Evolutionary conservation across 768 basidiomycete species (phyloP).

Genomic region (Pulveroboletus sp.): DNA sequence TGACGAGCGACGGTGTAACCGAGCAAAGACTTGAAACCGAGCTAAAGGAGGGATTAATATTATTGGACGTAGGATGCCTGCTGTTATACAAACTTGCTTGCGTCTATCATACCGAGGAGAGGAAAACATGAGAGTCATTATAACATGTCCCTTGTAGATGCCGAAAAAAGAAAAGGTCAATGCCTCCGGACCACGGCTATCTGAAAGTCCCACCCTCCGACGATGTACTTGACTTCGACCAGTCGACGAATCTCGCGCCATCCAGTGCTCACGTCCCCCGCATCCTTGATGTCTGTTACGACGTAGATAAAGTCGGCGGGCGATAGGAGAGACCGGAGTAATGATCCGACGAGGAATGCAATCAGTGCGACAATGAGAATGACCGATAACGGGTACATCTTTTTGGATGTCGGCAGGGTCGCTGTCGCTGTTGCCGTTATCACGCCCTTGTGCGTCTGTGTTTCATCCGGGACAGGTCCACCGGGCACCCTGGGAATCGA

Average conservation of each 20-base stretch:
- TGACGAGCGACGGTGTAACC: too few species aligned
- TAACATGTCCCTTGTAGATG: background rate
- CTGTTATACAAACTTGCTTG: conserved; percentile 6
- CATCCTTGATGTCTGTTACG: conserved; percentile 52
- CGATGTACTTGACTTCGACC: conserved; percentile 75
- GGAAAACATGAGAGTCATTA: too few species aligned
- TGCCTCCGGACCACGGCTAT: conserved; percentile 79
- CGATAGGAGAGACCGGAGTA: conserved; percentile 81
- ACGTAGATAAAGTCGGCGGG: conserved; percentile 91
- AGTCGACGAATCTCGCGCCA: conserved; percentile 87
- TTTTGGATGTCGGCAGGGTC: conserved; percentile 2
- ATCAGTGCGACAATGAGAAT: conserved; percentile 78
- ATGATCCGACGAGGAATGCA: conserved; percentile 86
- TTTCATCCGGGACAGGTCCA: conserved; percentile 26
- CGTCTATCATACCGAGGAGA: conserved; percentile 17
- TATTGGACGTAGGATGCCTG: conserved; percentile 5
- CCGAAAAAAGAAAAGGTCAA: conserved; percentile 23
- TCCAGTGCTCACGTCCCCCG: conserved; percentile 47
- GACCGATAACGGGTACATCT: conserved; percentile 44
- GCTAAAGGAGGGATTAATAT: conserved; percentile 1
- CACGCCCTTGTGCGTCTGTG: background rate
- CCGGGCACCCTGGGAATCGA: conserved; percentile 36
- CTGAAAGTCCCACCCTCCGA: conserved; percentile 86
- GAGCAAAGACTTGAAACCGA: too few species aligned
- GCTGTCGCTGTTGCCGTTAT: conserved; percentile 1